phyloP scores from a whole-genome alignment of 257 asterid species.

The Scutellaria barbata region DNA sequence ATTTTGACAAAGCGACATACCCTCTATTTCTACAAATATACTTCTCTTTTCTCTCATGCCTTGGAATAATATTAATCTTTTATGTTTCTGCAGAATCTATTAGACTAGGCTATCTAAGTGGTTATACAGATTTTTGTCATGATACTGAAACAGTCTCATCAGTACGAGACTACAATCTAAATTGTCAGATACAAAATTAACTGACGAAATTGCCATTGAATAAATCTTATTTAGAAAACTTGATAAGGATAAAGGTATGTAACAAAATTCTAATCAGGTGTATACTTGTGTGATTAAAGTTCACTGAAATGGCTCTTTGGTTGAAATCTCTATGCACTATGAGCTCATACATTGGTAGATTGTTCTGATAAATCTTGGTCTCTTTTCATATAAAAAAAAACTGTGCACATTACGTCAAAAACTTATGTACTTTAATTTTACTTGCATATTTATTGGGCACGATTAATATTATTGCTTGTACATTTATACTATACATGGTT shows the following conservation, averaged over 20 bases:
- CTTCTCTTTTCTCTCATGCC: not conserved
- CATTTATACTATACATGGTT: not conserved
- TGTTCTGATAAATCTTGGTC: not conserved
- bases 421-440: not conserved
- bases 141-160: not conserved
- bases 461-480: not conserved
- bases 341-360: not conserved
- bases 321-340: not conserved
- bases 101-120: not conserved
- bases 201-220: not conserved
- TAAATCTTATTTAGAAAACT: not conserved
- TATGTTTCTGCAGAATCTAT: not conserved
- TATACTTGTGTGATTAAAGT: not conserved
- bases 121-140: not conserved
- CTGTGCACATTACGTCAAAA: not conserved
- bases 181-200: conserved; percentile 6
- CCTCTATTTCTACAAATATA: not conserved
- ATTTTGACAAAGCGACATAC: conserved; percentile 5
- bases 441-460: not conserved
- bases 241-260: not conserved
- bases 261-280: not conserved
- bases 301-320: not conserved
- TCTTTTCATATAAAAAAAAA: not conserved
- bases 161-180: not conserved
- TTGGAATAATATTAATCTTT: not conserved